phyloP scores from a whole-genome alignment of 129 eudicot genomes.

The Logfia minima region DNA sequence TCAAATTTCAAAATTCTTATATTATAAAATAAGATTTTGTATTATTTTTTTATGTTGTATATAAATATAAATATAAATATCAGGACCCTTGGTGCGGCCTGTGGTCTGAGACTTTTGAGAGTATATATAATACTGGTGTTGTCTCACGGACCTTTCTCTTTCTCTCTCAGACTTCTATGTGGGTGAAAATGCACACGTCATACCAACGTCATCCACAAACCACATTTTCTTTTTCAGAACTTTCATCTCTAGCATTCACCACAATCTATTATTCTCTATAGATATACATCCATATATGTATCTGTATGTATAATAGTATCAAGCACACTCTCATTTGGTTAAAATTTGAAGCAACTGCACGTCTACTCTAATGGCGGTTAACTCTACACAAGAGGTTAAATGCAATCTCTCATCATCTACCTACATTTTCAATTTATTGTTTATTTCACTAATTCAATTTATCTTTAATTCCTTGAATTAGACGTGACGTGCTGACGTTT shows the following conservation, averaged over 20 bases:
- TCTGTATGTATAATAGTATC: neutral
- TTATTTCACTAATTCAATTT: too few species aligned
- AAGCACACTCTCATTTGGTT: neutral
- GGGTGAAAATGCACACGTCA: neutral
- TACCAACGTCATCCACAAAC: neutral
- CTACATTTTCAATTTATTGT: neutral
- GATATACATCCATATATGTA: too few species aligned
- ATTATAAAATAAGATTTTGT: too few species aligned
- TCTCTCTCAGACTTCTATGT: neutral
- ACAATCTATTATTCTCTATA: neutral
- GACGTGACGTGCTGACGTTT: neutral
- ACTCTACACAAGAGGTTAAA: conserved; percentile 6
- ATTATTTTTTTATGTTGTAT: too few species aligned
- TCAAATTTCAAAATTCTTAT: too few species aligned
- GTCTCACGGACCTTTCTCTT: neutral
- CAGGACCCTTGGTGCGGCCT: neutral
- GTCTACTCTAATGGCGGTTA: neutral
- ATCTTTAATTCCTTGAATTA: neutral
- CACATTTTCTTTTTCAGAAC: neutral
- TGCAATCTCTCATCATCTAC: neutral
- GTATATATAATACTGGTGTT: neutral
- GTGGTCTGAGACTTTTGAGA: neutral
- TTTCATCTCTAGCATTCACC: neutral
- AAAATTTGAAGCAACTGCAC: neutral
- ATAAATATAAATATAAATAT: too few species aligned